Percentiles rank a stretch among this genome's conserved stretches.
Evolutionary conservation across 345 rosid genomes (phyloP).

Genomic region (Gossypium ekmanianum): DNA sequence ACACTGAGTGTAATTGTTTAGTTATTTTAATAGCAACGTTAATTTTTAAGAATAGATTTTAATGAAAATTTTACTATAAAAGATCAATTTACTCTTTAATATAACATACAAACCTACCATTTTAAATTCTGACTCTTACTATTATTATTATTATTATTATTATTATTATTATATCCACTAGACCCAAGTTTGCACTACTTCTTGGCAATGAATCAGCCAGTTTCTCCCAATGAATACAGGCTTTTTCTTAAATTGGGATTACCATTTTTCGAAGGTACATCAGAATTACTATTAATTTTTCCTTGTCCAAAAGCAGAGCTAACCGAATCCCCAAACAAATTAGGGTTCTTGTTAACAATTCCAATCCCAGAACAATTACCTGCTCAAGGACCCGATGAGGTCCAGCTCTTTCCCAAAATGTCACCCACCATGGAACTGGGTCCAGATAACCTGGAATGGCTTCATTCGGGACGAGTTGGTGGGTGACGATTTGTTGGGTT

Average conservation of each 20-base stretch:
- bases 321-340: conserved; percentile 81
- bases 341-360: conserved; percentile 58
- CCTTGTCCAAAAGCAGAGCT: conserved; percentile 81
- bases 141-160: conserved; percentile 7
- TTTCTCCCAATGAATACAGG: conserved; percentile 66
- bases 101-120: conserved; percentile 30
- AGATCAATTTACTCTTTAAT: too few relatives aligned
- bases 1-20: accelerated
- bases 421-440: conserved; percentile 85
- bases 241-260: conserved; percentile 38
- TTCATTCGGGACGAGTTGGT: conserved; percentile 60
- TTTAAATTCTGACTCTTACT: conserved; percentile 38
- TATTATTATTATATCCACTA: conserved; percentile 29
- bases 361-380: conserved; percentile 45
- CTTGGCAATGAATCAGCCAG: conserved; percentile 74
- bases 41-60: too few relatives aligned
- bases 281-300: conserved; percentile 23
- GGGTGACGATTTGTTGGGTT: conserved; percentile 78
- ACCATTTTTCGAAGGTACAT: conserved; percentile 66
- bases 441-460: conserved; percentile 37
- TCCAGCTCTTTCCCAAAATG: conserved; percentile 85
- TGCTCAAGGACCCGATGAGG: conserved; percentile 31
- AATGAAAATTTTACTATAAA: too few relatives aligned
- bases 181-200: conserved; percentile 41
- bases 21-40: accelerated